Evolutionary conservation across 2,329 filamentous ascomycete genomes (phyloP), one percentile per base, ranked within the genome.

Genomic region (Beauveria scarabaeidicola): DNA sequence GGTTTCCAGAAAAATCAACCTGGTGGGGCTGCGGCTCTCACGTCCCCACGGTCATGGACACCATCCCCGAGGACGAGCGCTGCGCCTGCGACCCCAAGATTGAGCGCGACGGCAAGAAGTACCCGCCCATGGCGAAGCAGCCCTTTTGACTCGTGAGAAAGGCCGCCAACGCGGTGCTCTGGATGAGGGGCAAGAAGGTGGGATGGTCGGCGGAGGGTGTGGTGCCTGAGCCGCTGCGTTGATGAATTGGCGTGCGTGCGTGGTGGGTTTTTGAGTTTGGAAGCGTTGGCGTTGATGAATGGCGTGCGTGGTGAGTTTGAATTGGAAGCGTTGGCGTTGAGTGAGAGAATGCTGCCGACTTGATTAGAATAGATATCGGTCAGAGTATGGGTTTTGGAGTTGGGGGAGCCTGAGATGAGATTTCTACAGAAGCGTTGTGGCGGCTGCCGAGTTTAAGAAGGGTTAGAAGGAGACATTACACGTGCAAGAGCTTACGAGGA

Each of bases 1-100:
- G 10, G 17, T 21, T 21, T 54, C 58, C 61, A 84, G 84, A 78
- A 62, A 86, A 86, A 68, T 72, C 74, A 44, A 80, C 82, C 59
- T 89, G 86, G 86, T 82, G 77, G 74, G 86, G 85, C 62, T 88
- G 86, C 71, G 85, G 85, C 63, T 75, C 66, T 62, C 83, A 89
- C 73, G 75, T 88, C 64, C 74, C 81, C 13, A 70, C 70, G 17
- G 85, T 90, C 65, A 82, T 90, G 76, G 81, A 86, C 69, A 67
- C 70, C 27, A 70, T 89, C 47, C 78, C 84, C 5, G 73, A 77
- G 40, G 72, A 76, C 6, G 77, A 89, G 44, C 81, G 86, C 73
- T 91, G 88, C 75, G 76, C 75, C 25, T 91, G 87, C 69, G 75
- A 79, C 66, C 86, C 87, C 29, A 81, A 82, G 68, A 75, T 88